Evolutionary conservation across 1,284 basidiomycete species (phyloP).

Genomic region (Cutaneotrichosporon daszewskae): DNA sequence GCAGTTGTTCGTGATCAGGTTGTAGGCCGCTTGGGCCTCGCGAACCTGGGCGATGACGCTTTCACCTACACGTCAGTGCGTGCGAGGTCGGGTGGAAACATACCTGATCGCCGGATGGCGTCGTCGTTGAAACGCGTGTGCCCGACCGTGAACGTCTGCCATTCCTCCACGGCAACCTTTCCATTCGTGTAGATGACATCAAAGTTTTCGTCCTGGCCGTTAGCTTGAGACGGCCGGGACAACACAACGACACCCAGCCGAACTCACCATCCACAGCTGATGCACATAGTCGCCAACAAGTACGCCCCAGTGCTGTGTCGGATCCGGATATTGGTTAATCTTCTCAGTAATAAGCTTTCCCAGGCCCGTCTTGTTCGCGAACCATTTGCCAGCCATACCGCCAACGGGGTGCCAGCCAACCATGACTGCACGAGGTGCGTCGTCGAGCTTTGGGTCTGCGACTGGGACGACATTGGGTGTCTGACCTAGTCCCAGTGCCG

Average conservation of each 20-base stretch:
- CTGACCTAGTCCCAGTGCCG: constrained; percentile 8
- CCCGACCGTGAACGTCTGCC: constrained; percentile 11
- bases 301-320: constrained; percentile 19
- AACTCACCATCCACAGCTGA: constrained; percentile 21
- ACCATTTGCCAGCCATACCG: constrained; percentile 16
- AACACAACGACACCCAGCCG: background rate
- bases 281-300: constrained; percentile 16
- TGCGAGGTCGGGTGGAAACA: background rate
- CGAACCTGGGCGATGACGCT: constrained; percentile 8
- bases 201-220: constrained; percentile 18
- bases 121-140: constrained; percentile 17
- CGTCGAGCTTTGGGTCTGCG: background rate
- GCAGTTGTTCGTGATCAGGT: constrained; percentile 19
- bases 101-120: constrained; percentile 11
- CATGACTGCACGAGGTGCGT: constrained; percentile 1
- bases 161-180: constrained; percentile 8
- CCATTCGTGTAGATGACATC: constrained; percentile 18
- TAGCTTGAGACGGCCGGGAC: no score
- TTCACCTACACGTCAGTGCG: constrained; percentile 8
- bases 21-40: constrained; percentile 7
- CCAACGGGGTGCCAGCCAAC: constrained; percentile 18
- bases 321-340: constrained; percentile 18
- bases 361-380: constrained; percentile 10
- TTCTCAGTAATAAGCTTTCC: constrained; percentile 16
- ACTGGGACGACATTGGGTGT: constrained; percentile 13